A percentile compares a stretch with the other conserved stretches of the same genome.
phyloP scores from a whole-genome alignment of 208 protist species.

The Angomonas deanei region DNA sequence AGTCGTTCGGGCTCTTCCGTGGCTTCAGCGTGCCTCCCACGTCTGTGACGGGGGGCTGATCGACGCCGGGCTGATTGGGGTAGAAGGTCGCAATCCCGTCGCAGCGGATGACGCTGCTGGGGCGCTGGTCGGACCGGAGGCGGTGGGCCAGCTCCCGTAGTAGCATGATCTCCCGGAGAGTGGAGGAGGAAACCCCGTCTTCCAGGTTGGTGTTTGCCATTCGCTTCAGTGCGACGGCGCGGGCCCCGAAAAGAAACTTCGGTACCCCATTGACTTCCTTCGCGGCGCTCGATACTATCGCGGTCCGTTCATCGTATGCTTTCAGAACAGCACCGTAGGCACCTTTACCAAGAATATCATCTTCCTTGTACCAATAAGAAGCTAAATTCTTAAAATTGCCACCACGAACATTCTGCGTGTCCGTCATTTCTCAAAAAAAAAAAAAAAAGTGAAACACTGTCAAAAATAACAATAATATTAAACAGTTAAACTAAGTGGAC shows the following conservation, averaged over 20 bases:
- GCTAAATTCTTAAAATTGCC: constrained; percentile 14
- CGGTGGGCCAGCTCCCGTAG: constrained; percentile 81
- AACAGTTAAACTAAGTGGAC: no score
- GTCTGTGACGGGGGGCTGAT: constrained; percentile 1
- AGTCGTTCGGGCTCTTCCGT: constrained; percentile 3
- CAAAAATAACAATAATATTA: background rate
- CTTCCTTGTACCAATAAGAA: constrained; percentile 47
- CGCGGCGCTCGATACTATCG: background rate
- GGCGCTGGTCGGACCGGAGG: constrained; percentile 11
- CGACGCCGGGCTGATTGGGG: constrained; percentile 5
- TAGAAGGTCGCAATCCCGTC: constrained; percentile 9
- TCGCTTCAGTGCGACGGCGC: constrained; percentile 73
- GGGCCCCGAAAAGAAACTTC: constrained; percentile 28
- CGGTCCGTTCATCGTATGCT: constrained; percentile 24
- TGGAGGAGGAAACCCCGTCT: constrained; percentile 82
- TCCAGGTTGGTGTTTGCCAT: constrained; percentile 64
- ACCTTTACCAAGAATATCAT: constrained; percentile 94
- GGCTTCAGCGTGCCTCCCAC: background rate
- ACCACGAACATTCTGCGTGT: no score
- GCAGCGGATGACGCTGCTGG: constrained; percentile 2
- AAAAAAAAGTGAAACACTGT: background rate
- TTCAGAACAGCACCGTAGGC: constrained; percentile 96
- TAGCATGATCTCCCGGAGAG: constrained; percentile 86
- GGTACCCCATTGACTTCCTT: constrained; percentile 11
- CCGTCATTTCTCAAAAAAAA: no score